Conservation (phyloP, 768 basidiomycete genomes). For the Coprinellus aureogranulatus region DNA sequence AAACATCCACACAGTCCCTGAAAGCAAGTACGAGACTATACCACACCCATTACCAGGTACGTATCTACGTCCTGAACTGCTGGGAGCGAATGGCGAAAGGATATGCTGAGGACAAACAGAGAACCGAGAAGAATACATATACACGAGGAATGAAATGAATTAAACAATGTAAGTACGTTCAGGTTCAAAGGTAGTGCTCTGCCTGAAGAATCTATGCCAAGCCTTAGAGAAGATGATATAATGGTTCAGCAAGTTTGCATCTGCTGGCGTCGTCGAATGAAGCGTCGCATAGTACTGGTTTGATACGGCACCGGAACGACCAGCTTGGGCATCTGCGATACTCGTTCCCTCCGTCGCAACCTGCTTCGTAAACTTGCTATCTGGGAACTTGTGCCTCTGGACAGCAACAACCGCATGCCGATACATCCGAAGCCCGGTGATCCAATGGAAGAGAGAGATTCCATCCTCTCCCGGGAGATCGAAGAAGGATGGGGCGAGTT, state of each 20-base stretch:
- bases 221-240: background rate
- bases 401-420: background rate
- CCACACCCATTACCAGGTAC: no score
- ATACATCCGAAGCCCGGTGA: background rate
- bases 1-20: no score
- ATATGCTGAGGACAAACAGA: no score
- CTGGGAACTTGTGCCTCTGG: background rate
- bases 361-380: background rate
- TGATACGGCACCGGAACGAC: background rate
- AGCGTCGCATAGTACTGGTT: background rate
- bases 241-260: background rate
- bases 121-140: no score
- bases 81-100: no score
- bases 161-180: no score
- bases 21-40: no score
- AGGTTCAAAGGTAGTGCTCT: background rate
- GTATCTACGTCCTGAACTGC: no score
- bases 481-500: background rate
- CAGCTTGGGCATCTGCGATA: background rate
- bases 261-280: background rate
- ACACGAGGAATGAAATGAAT: no score
- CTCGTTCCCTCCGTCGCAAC: background rate
- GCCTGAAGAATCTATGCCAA: background rate
- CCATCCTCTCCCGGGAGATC: background rate
- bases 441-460: background rate